Percentiles rank a stretch among this genome's conserved stretches.
These are phyloP conservation scores for Dimargaris verticillata DNA, from an alignment of 192 early-diverging fungal genomes.

Conservation along the genomic window DNA sequence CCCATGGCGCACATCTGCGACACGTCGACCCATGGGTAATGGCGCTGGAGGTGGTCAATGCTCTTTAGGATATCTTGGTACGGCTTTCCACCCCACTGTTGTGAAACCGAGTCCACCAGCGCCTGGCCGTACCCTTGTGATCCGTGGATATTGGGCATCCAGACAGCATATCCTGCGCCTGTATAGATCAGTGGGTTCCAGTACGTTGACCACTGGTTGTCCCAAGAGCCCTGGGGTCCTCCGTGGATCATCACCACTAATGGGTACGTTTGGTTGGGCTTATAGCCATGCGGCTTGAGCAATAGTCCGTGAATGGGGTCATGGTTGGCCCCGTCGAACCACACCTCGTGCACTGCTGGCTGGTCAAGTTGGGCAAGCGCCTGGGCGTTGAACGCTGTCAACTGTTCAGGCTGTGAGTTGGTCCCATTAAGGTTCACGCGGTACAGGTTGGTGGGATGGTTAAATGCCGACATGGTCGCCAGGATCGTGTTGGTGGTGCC, in stretches of 20 bases:
- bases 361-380: conserved; percentile 25
- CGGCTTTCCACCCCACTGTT: conserved; percentile 63
- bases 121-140: conserved; percentile 63
- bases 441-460: conserved; percentile 21
- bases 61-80: conserved; percentile 61
- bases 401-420: conserved; percentile 17
- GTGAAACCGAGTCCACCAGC: conserved; percentile 52
- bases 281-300: conserved; percentile 28
- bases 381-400: conserved; percentile 28
- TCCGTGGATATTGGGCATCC: conserved; percentile 60
- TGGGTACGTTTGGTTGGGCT: conserved; percentile 37
- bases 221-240: conserved; percentile 51
- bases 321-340: conserved; percentile 43
- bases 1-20: conserved; percentile 42
- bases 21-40: conserved; percentile 32
- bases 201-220: conserved; percentile 30
- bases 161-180: conserved; percentile 48
- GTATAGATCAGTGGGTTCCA: conserved; percentile 66
- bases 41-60: conserved; percentile 37
- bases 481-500: too few species aligned
- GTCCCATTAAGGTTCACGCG: conserved; percentile 19
- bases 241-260: conserved; percentile 68
- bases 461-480: neutral
- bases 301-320: conserved; percentile 32
- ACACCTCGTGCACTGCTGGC: conserved; percentile 42